Evolutionary conservation across 768 basidiomycete genomes (phyloP).

Genomic region (Psilocybe cubensis): DNA sequence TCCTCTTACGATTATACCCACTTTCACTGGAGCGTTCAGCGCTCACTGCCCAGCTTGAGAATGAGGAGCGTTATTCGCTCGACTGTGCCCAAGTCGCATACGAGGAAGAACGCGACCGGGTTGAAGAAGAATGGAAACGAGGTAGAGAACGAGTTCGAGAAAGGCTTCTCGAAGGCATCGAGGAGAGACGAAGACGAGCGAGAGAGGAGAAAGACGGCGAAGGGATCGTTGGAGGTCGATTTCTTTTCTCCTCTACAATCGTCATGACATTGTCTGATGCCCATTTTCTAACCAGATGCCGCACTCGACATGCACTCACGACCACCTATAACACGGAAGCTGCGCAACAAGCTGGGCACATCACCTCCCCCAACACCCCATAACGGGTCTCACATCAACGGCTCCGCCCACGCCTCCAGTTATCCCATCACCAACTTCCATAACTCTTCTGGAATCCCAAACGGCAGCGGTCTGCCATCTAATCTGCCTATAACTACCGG

Average conservation of each 20-base stretch:
- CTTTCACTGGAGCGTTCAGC: constrained; percentile 79
- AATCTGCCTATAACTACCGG: constrained; percentile 68
- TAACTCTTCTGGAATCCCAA: constrained; percentile 29
- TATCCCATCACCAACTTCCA: constrained; percentile 23
- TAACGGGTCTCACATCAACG: constrained; percentile 30
- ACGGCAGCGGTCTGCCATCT: constrained; percentile 33
- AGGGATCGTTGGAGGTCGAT: constrained; percentile 70
- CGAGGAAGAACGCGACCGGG: constrained; percentile 75
- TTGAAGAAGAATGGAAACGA: constrained; percentile 82
- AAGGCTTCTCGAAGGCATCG: constrained; percentile 81
- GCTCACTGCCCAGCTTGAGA: constrained; percentile 62
- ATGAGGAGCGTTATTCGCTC: constrained; percentile 70
- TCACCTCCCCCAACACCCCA: constrained; percentile 81
- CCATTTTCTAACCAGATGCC: constrained; percentile 51
- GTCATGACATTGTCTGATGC: constrained; percentile 5
- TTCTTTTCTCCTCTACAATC: constrained; percentile 2
- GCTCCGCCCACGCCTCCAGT: constrained; percentile 13
- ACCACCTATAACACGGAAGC: constrained; percentile 81
- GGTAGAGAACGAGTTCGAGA: constrained; percentile 79
- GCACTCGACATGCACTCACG: constrained; percentile 77
- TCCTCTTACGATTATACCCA: constrained; percentile 74
- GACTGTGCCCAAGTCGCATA: constrained; percentile 72
- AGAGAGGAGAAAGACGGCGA: constrained; percentile 91
- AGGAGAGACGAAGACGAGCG: constrained; percentile 77
- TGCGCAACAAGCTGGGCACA: constrained; percentile 79